A percentile compares a stretch with the other conserved stretches of the same genome.
phyloP scores from a whole-genome alignment of 179 eudicot genomes.

The Beta corolliflora region DNA sequence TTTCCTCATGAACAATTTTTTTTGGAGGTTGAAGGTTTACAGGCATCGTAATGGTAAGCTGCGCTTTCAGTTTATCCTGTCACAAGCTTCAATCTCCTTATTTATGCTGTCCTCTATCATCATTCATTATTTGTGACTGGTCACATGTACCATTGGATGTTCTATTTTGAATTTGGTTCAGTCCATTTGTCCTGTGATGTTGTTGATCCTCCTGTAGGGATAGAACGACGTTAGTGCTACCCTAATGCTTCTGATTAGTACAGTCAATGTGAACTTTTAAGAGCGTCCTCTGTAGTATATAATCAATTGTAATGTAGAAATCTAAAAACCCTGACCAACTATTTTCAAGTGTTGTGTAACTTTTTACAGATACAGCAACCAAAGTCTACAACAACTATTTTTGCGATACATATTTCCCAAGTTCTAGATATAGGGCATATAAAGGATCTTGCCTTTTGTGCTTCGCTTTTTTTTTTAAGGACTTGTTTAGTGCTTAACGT shows the following conservation, averaged over 20 bases:
- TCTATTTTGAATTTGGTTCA: neutral
- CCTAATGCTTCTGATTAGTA: too few species aligned
- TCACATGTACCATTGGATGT: neutral
- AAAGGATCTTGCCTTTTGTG: neutral
- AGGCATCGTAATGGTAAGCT: constrained; percentile 8
- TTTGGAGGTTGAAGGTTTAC: constrained; percentile 11
- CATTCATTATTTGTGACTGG: neutral
- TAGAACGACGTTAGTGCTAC: neutral
- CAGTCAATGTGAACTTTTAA: neutral
- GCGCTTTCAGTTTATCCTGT: neutral
- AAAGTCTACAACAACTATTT: neutral
- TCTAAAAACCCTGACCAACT: neutral
- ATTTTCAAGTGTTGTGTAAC: neutral
- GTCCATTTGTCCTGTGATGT: too few species aligned
- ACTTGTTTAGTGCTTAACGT: neutral
- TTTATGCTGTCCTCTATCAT: neutral
- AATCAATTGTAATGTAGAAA: neutral
- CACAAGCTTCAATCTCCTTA: neutral
- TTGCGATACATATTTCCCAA: neutral
- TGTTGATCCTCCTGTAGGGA: neutral
- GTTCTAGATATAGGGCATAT: neutral
- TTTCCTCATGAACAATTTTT: neutral
- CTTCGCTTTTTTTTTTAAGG: neutral
- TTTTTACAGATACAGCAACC: neutral
- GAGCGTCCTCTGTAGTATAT: neutral